Base-by-base conservation (phyloP, 306 rosid genomes). In the Lathyrus tuberosus region DNA sequence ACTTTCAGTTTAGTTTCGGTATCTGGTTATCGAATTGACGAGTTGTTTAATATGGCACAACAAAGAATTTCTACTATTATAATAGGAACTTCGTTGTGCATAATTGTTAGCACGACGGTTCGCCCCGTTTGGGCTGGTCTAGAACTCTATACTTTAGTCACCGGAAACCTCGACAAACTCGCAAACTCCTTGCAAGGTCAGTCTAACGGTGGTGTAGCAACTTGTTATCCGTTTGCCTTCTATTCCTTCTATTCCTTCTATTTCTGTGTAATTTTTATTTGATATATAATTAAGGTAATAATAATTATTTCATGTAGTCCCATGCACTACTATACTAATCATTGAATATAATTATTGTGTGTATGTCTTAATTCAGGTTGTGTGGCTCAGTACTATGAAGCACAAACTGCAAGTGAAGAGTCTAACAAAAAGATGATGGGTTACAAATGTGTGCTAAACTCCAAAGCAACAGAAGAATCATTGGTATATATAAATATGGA, bases 121-220 rank as follows among this genome's bases (percentile, higher is more conserved):
- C 71, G 83, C n/a, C 99, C 99, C 65, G 51, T 90, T n/a, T 94
- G 97, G 99, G 97, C 99, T 35, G 97, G 99, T 70, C 65, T 65
- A 41, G 92, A 94, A 68, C 99, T 91, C 65, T 47, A 68, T 61
- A 30, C 17, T 73, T 79, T 87, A n/a, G 78, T 76, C 67, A 77
- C 79, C 4, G 48, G 74, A 2, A 91, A 94, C 70, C 80, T 94
- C 74, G 92, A 94, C 82, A 94, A 91, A 38, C 82, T 91, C 3
- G 87, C 94, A 18, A 64, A 75, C 67, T 87, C 97, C 71, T 51
- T 94, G 13, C 82, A 91, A 64, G 83, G 98, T 91, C 7, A 69
- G 70, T 67, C 3, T 15, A 35, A 2, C 30, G 2, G 30, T n/a
- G n/a, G n/a, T 26, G 30, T 4, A 26, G 0, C 30, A 26, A 3